Evolutionary conservation across 129 eudicot species (phyloP).

Genomic region (Scalesia atractyloides): DNA sequence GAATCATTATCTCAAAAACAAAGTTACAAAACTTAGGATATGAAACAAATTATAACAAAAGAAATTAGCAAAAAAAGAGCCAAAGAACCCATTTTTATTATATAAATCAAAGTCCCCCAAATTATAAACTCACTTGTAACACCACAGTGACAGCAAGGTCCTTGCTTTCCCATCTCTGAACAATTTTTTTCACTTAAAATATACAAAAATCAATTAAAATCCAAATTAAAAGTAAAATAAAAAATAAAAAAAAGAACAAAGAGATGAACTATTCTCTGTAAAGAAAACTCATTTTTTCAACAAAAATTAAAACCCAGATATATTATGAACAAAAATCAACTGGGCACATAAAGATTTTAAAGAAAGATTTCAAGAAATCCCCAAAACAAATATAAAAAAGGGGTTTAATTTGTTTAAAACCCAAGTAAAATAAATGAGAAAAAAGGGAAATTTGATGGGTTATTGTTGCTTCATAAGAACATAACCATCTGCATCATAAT

Average conservation of each 20-base stretch:
- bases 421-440: conserved; percentile 25
- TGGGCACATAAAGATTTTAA: conserved; percentile 41
- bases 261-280: conserved; percentile 32
- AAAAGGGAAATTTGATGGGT: conserved; percentile 42
- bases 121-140: conserved; percentile 95
- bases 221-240: conserved; percentile 29
- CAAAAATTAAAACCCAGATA: conserved; percentile 36
- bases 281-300: conserved; percentile 33
- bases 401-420: conserved; percentile 38
- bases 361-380: conserved; percentile 46
- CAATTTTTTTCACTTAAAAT: conserved; percentile 30
- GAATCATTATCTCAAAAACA: conserved; percentile 41
- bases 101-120: conserved; percentile 32
- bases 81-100: conserved; percentile 18
- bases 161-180: conserved; percentile 90
- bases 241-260: neutral
- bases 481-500: conserved; percentile 24
- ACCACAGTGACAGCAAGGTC: conserved; percentile 99
- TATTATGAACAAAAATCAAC: conserved; percentile 25
- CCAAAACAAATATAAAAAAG: conserved; percentile 48
- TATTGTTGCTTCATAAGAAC: conserved; percentile 44
- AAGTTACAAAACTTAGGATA: conserved; percentile 40
- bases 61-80: conserved; percentile 14
- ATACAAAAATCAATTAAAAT: conserved; percentile 25
- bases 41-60: neutral